These are phyloP conservation scores for Aegilops bicornis DNA, from an alignment of 176 grass and related monocot genomes.

Conservation along the genomic window DNA sequence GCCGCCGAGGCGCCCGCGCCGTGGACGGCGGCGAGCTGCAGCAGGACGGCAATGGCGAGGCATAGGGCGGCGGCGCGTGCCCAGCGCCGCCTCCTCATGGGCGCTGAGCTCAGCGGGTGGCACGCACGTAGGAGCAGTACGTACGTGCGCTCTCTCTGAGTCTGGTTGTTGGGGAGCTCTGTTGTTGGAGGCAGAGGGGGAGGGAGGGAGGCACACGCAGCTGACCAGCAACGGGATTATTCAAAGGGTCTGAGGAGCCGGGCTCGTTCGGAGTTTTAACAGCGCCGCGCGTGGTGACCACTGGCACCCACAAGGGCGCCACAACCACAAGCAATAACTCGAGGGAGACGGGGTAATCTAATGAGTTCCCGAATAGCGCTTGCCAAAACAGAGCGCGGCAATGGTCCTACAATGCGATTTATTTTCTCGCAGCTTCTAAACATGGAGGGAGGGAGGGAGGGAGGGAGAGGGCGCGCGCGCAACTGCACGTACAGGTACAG, in stretches of 20 bases:
- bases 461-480: not conserved
- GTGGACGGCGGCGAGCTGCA: conserved; percentile 30
- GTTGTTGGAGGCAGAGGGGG: not conserved
- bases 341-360: not conserved
- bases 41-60: conserved; percentile 29
- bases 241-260: not conserved
- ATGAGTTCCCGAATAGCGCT: not conserved
- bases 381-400: not conserved
- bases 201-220: no score
- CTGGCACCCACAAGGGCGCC: not conserved
- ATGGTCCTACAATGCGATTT: not conserved
- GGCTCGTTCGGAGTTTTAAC: conserved; percentile 11
- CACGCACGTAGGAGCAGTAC: not conserved
- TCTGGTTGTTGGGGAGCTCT: not conserved
- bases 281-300: not conserved
- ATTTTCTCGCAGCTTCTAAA: not conserved
- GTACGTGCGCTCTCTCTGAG: not conserved
- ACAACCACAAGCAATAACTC: not conserved
- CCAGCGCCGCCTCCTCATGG: conserved; percentile 49
- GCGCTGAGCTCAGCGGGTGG: not conserved
- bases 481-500: not conserved
- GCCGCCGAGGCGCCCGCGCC: not conserved
- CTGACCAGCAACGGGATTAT: not conserved
- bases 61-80: conserved; percentile 35
- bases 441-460: no score